Evolutionary conservation across 495 filamentous ascomycete species (phyloP), one percentile per base, ranked within the genome.

Genomic region (Daldinia vernicosa): DNA sequence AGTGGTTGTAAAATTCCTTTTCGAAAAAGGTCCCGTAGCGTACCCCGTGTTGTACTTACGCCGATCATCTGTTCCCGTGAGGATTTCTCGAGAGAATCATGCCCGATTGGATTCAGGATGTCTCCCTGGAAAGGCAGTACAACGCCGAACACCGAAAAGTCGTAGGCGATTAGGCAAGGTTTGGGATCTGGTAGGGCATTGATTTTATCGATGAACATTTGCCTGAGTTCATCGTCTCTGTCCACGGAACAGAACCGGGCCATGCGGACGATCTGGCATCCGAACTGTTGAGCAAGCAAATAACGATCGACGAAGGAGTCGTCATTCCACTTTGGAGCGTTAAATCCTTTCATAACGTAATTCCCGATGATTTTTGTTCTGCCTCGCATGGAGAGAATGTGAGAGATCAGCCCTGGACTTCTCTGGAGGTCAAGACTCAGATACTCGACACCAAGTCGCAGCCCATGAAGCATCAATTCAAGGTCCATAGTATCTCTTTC

Each of bases 281-380:
- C 91, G 4, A 94, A 79, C 11, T 75, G 78, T 60, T 85, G 84
- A 0, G 90, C 91, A 39, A 80, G 82, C 11, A 79, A 69, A 67
- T 91, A 91, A 51, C 85, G 81, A 15, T 83, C 78, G 22, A 89
- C 62, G 57, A 89, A 88, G 3, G 77, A 75, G 6, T 88, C 81
- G 56, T 92, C 85, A 40, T 86, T 82, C 92, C 92, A 95, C 12
- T 86, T 78, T 1, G 80, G 78, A 1, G 82, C 82, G 0, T 82
- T 81, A 26, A 87, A 75, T 43, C 86, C 76, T 37, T 78, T 80
- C 58, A 87, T 80, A 70, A 86, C 77, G 66, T 83, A 86, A 68
- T 91, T 87, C 6, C 89, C 92, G 59, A 94, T 91, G n/a, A 93
- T 85, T 66, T 91, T 92, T 2, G 91, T 92, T 27, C 83, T 83